Evolutionary conservation across 2,329 filamentous ascomycete genomes (phyloP).

Genomic region (Microdochium trichocladiopsis): DNA sequence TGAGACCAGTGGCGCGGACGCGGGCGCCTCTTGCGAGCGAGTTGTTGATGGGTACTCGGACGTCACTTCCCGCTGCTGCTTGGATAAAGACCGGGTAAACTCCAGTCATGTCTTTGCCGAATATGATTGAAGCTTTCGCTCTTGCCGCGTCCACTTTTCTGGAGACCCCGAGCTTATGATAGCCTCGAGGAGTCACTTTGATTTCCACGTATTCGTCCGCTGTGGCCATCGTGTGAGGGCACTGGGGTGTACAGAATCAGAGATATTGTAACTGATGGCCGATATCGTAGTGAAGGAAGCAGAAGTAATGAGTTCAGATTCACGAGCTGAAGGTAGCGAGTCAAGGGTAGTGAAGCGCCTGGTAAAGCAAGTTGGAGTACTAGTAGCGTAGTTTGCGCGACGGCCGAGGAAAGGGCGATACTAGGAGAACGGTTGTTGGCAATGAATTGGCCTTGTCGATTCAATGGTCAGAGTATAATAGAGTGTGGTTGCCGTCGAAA

Average conservation of each 20-base stretch:
- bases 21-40: not conserved
- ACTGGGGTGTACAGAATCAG: not conserved
- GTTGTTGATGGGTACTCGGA: not conserved
- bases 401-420: too few species aligned
- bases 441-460: too few species aligned
- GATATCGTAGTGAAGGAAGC: too few species aligned
- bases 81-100: not conserved
- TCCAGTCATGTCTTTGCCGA: not conserved
- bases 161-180: not conserved
- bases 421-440: too few species aligned
- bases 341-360: too few species aligned
- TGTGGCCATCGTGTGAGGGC: not conserved
- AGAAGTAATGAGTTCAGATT: too few species aligned
- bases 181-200: not conserved
- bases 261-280: not conserved
- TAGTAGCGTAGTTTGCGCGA: too few species aligned
- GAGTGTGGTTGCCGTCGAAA: too few species aligned
- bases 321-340: too few species aligned
- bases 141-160: not conserved
- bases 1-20: not conserved
- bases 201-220: not conserved
- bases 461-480: too few species aligned
- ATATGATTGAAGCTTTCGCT: not conserved
- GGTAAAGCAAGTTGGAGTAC: too few species aligned
- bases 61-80: not conserved